Evolutionary conservation across 306 rosid genomes (phyloP).

Genomic region (Rosa rugosa): DNA sequence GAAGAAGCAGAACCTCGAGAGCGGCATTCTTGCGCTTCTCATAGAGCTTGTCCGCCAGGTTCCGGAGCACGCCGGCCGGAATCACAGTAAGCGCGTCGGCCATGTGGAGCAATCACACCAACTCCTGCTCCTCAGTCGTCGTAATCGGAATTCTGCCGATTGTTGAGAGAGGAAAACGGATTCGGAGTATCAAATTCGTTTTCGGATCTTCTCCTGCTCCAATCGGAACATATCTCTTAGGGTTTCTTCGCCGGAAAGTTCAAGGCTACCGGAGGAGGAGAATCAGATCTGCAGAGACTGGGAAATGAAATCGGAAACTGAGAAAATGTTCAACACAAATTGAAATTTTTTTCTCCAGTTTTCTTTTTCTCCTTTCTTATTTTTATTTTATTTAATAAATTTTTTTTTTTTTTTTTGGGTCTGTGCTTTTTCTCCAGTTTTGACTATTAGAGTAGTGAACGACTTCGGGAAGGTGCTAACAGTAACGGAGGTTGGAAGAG

Average conservation of each 20-base stretch:
- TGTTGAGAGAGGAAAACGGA: neutral
- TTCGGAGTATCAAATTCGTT: constrained; percentile 37
- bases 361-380: neutral
- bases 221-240: constrained; percentile 41
- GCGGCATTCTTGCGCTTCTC: constrained; percentile 99
- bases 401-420: neutral
- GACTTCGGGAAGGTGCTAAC: constrained; percentile 4
- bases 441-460: neutral
- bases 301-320: neutral
- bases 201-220: constrained; percentile 57
- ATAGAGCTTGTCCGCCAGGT: constrained; percentile 91
- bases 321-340: neutral
- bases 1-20: constrained; percentile 63
- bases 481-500: neutral
- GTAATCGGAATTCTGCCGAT: neutral
- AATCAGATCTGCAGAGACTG: constrained; percentile 28
- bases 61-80: constrained; percentile 81
- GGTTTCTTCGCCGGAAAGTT: constrained; percentile 14
- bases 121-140: too few species aligned
- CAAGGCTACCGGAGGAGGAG: neutral
- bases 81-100: constrained; percentile 64
- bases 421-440: constrained; percentile 1
- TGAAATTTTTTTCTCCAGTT: neutral
- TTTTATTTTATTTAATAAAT: neutral
- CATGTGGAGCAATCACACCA: constrained; percentile 37